phyloP scores from a whole-genome alignment of 306 rosid genomes.

The Lablab purpureus region DNA sequence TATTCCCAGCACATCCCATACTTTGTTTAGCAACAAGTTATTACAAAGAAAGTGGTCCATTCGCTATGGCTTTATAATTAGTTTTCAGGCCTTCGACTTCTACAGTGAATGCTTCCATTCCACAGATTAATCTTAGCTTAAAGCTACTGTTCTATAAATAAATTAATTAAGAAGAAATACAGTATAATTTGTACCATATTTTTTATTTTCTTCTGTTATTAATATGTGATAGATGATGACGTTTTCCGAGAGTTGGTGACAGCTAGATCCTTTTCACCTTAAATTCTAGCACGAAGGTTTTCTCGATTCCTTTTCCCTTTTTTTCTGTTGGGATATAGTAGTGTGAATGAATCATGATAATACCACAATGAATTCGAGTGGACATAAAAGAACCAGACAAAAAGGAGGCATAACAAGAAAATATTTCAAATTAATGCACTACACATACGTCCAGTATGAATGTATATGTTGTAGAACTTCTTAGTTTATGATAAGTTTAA shows the following conservation, averaged over 20 bases:
- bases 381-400: neutral
- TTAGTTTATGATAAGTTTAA: neutral
- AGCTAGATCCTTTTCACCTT: neutral
- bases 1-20: slow-evolving; percentile 47
- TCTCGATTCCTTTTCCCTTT: neutral
- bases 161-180: too few relatives aligned
- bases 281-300: neutral
- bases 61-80: neutral
- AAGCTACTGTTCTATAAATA: neutral
- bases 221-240: too few relatives aligned
- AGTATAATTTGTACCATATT: too few relatives aligned
- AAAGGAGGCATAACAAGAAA: too few relatives aligned
- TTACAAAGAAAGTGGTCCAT: slow-evolving; percentile 37
- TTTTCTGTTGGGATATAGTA: neutral
- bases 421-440: too few relatives aligned
- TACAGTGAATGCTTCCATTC: neutral
- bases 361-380: neutral
- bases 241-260: neutral
- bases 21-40: slow-evolving; percentile 3
- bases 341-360: neutral
- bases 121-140: neutral
- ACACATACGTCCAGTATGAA: neutral
- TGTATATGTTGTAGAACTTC: neutral
- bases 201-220: too few relatives aligned
- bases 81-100: slow-evolving; percentile 15